A percentile compares a stretch with the other conserved stretches of the same genome.
Evolutionary conservation across 2,329 filamentous ascomycete genomes (phyloP).

Genomic region (Fusarium cicatricum): DNA sequence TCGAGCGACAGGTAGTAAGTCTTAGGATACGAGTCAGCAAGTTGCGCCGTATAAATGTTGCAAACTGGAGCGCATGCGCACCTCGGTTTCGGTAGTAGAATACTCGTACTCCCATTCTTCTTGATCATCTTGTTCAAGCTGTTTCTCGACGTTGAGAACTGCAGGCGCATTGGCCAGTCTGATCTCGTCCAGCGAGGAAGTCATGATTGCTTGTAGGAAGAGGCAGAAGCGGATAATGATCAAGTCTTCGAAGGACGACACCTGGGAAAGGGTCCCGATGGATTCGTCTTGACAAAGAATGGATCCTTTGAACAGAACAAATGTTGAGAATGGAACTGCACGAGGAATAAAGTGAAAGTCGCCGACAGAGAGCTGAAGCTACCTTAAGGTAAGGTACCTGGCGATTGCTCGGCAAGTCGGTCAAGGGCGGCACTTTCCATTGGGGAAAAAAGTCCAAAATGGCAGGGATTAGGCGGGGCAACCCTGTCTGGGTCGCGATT

Average conservation of each 20-base stretch:
- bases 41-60: not conserved
- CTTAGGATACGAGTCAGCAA: slow-evolving; percentile 48
- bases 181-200: slow-evolving; percentile 26
- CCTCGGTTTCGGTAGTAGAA: slow-evolving; percentile 69
- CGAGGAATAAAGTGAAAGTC: not conserved
- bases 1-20: slow-evolving; percentile 72
- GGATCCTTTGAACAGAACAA: not conserved
- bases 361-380: slow-evolving; percentile 1
- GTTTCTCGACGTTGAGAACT: slow-evolving; percentile 42
- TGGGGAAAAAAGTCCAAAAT: slow-evolving; percentile 17
- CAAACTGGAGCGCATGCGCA: slow-evolving; percentile 32
- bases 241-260: not conserved
- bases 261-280: not conserved
- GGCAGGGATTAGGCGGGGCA: slow-evolving; percentile 44
- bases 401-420: slow-evolving; percentile 36
- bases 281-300: not conserved
- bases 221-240: not conserved
- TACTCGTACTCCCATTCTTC: slow-evolving; percentile 76
- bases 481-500: slow-evolving; percentile 18
- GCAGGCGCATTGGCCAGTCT: slow-evolving; percentile 38
- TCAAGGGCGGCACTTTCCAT: slow-evolving; percentile 41
- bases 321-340: slow-evolving; percentile 8
- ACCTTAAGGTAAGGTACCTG: no score
- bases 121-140: slow-evolving; percentile 51
- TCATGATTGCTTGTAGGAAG: slow-evolving; percentile 11